Percentiles rank a stretch among this genome's conserved stretches.
Conservation (phyloP, 2,329 filamentous ascomycete species). For the Hypomyces rosellus region DNA sequence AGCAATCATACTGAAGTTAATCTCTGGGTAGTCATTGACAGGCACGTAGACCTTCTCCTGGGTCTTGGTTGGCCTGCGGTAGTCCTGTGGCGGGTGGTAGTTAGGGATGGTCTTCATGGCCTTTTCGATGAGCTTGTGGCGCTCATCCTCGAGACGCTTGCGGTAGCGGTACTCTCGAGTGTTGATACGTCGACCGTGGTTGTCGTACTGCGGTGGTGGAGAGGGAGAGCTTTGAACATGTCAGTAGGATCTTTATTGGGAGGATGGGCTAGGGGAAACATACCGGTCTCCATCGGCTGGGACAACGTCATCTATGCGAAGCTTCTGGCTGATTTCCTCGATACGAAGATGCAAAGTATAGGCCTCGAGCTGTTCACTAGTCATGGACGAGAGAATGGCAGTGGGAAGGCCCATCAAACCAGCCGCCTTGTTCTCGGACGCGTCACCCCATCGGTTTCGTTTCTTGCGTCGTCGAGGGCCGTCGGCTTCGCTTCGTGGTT, state of each 20-base stretch:
- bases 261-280: slow-evolving; percentile 26
- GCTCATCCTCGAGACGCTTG: slow-evolving; percentile 96
- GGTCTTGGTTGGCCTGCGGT: slow-evolving; percentile 97
- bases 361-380: slow-evolving; percentile 93
- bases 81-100: slow-evolving; percentile 97
- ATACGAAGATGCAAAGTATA: slow-evolving; percentile 96
- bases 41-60: slow-evolving; percentile 99
- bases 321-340: slow-evolving; percentile 98
- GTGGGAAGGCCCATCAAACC: slow-evolving; percentile 96
- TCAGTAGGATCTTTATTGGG: slow-evolving; percentile 6
- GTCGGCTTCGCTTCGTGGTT: slow-evolving; percentile 63
- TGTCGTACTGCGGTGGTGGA: slow-evolving; percentile 94
- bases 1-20: slow-evolving; percentile 99
- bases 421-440: slow-evolving; percentile 95
- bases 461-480: slow-evolving; percentile 90
- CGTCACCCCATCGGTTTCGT: slow-evolving; percentile 97
- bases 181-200: slow-evolving; percentile 98
- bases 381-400: slow-evolving; percentile 96
- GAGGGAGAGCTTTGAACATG: slow-evolving; percentile 71
- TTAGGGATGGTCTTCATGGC: slow-evolving; percentile 99
- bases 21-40: slow-evolving; percentile 99
- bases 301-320: slow-evolving; percentile 97
- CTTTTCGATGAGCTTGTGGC: slow-evolving; percentile 97
- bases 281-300: slow-evolving; percentile 94
- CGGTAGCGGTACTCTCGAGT: slow-evolving; percentile 97